A percentile compares a stretch with the other conserved stretches of the same genome.
Evolutionary conservation across 768 basidiomycete genomes (phyloP).

Genomic region (Pleurotus platypus): DNA sequence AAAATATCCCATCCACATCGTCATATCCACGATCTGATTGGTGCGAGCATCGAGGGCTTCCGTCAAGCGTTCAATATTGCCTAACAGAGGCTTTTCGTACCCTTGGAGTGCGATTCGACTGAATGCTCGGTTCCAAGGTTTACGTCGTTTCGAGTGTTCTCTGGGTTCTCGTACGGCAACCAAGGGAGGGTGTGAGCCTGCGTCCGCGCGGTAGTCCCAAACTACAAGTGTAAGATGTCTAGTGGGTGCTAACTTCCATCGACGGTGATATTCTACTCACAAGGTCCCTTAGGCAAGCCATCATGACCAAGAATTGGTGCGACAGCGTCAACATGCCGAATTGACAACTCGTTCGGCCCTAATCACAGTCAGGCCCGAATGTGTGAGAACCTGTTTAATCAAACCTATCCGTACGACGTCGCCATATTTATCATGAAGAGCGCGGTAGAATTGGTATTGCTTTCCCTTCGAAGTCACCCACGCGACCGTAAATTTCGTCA

Average conservation of each 20-base stretch:
- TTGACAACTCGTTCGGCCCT: slow-evolving; percentile 61
- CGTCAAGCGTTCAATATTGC: slow-evolving; percentile 23
- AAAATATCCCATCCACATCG: slow-evolving; percentile 27
- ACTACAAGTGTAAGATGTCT: slow-evolving; percentile 23
- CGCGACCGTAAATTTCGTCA: slow-evolving; percentile 32
- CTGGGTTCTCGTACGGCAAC: slow-evolving; percentile 31
- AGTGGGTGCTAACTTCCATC: not conserved
- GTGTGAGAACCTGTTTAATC: slow-evolving; percentile 16
- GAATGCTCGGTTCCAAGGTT: slow-evolving; percentile 49
- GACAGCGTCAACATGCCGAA: slow-evolving; percentile 40
- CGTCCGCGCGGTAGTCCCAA: slow-evolving; percentile 50
- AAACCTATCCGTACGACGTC: slow-evolving; percentile 51
- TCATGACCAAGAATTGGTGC: slow-evolving; percentile 42
- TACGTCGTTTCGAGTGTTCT: slow-evolving; percentile 41
- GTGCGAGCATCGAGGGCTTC: slow-evolving; percentile 17
- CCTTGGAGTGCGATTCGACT: slow-evolving; percentile 40
- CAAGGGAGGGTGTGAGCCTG: slow-evolving; percentile 29
- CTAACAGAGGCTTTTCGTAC: slow-evolving; percentile 30
- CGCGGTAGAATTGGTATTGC: slow-evolving; percentile 37
- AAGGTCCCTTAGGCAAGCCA: slow-evolving; percentile 56
- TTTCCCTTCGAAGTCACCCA: slow-evolving; percentile 30
- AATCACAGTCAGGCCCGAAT: not conserved
- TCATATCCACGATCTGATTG: slow-evolving; percentile 17
- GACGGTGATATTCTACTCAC: slow-evolving; percentile 25
- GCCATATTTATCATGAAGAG: slow-evolving; percentile 50